Base-by-base conservation (phyloP, 176 grass and related monocot species). In the Saccharum spontaneum region DNA sequence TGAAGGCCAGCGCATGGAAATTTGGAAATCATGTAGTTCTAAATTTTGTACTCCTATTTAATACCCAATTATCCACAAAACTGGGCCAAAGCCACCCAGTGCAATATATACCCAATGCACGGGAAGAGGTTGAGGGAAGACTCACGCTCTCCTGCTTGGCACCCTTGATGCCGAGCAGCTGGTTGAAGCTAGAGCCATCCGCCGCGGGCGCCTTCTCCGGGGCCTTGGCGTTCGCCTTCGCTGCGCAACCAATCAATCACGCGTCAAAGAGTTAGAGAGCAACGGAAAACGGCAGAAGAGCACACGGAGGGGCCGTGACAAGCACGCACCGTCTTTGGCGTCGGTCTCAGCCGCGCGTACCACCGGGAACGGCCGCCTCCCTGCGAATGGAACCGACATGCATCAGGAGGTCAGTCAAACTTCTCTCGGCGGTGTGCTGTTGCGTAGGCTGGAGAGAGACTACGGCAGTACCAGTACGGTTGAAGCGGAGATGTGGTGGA, bases 101-200 rank as follows among this genome's bases (percentile, higher is more conserved):
- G 74, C 73, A 69, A 40, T 38, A 83, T 30, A 22, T 17, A 85
- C 12, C 20, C 20, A 79, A 36, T n/a, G 37, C 33, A 71, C 26
- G n/a, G 40, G 44, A 74, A 61, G 23, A 33, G 45, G 79, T 39
- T 20, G 80, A 84, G 40, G 43, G 68, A 83, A 28, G 26, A 83
- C 90, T 92, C 82, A 95, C 91, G 26, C 70, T 92, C 68, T 98
- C 96, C 80, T 86, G 91, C 64, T 90, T 89, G 12, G 96, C 96
- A 8, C 93, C 96, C 88, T 98, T 98, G 80, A 98, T 98, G 30
- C 96, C 96, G 12, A 98, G 96, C 61, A 98, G 78, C 86, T 98
- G 96, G 89, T 98, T 98, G 79, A 98, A 92, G 81, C 93, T 95
- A 31, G 96, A 98, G 6, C 96, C 96, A 7, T 43, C 80, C 8